Conservation (phyloP, 108 stramenopile genomes). For the Epipyxis sp. region DNA sequence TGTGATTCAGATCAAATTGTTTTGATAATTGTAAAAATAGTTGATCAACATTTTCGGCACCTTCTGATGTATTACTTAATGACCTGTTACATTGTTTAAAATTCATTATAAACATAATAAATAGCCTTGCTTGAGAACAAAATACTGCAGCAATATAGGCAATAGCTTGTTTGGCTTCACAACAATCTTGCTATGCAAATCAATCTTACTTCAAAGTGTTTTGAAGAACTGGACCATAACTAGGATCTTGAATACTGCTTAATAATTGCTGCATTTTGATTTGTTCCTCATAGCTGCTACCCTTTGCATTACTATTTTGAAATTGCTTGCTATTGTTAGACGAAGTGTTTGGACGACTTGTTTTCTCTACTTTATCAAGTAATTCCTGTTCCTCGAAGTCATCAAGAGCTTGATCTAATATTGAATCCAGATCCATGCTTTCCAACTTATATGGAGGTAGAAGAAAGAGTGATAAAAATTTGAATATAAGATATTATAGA, state of each 20-base stretch:
- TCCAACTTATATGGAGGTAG: too few species aligned
- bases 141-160: too few species aligned
- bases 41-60: constrained; percentile 18
- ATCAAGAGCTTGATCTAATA: constrained; percentile 47
- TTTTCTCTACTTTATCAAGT: constrained; percentile 36
- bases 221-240: constrained; percentile 20
- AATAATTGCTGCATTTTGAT: background rate
- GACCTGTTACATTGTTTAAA: too few species aligned
- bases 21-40: constrained; percentile 9
- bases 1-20: background rate
- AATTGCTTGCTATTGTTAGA: constrained; percentile 22
- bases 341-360: constrained; percentile 31
- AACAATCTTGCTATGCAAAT: too few species aligned
- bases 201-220: constrained; percentile 11
- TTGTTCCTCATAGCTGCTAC: background rate
- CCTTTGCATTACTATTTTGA: background rate
- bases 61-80: constrained; percentile 24
- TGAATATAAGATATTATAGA: too few species aligned
- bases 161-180: too few species aligned
- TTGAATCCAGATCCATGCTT: constrained; percentile 53
- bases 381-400: constrained; percentile 51
- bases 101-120: too few species aligned
- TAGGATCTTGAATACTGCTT: constrained; percentile 35
- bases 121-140: too few species aligned
- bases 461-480: too few species aligned